Evolutionary conservation across 1,139 yeast genomes (phyloP).

Genomic region (Blastobotrys elegans): DNA sequence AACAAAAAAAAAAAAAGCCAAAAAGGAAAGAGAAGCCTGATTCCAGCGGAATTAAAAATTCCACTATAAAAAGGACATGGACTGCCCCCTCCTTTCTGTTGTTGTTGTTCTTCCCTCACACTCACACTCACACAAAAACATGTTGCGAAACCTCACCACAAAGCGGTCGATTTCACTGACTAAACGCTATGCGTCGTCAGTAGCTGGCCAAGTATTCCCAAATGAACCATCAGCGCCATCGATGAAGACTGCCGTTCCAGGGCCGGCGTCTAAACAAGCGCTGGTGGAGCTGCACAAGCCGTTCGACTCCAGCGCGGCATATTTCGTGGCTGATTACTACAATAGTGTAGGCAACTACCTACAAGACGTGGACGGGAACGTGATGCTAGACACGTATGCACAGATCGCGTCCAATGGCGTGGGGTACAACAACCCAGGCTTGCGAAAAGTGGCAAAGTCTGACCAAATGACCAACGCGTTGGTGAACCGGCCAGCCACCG

Average conservation of each 20-base stretch:
- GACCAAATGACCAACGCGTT: slow-evolving; percentile 62
- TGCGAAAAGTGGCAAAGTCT: slow-evolving; percentile 56
- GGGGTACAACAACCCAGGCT: slow-evolving; percentile 74
- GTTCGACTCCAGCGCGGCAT: slow-evolving; percentile 61
- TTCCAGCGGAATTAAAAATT: too few species aligned
- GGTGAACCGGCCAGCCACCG: slow-evolving; percentile 73
- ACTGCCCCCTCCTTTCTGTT: background rate
- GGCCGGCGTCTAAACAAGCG: slow-evolving; percentile 50
- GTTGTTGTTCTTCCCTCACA: background rate
- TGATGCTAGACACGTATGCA: slow-evolving; percentile 62
- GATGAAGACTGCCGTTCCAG: slow-evolving; percentile 55
- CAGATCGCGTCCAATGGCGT: slow-evolving; percentile 75
- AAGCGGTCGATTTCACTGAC: background rate
- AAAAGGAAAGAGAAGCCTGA: too few species aligned
- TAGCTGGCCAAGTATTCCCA: slow-evolving; percentile 39
- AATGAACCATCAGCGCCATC: slow-evolving; percentile 60
- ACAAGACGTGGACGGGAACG: slow-evolving; percentile 67
- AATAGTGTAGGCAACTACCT: slow-evolving; percentile 69
- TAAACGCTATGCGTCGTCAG: background rate
- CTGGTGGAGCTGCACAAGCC: slow-evolving; percentile 48
- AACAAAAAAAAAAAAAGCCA: too few species aligned
- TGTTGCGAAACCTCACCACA: slow-evolving; percentile 5
- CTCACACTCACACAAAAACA: background rate
- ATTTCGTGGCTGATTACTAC: slow-evolving; percentile 63
- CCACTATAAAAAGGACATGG: too few species aligned